Conservation (phyloP, 164 flowering plant species). For the Warburgia ugandensis region DNA sequence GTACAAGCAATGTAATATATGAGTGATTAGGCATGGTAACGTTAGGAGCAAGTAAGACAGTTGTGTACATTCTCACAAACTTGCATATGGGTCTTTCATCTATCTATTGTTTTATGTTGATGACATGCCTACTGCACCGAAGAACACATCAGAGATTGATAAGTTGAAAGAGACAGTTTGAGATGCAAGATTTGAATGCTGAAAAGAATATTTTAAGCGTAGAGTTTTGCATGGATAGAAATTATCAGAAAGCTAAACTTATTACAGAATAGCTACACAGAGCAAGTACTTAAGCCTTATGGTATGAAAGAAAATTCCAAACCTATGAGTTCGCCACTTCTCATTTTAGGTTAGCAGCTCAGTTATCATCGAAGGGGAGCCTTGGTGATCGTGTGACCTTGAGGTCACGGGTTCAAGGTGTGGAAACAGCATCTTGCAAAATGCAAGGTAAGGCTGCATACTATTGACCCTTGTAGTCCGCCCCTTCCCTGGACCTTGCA, state of each 20-base stretch:
- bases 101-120: not conserved
- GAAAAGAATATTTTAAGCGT: not conserved
- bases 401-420: too few relatives aligned
- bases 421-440: too few relatives aligned
- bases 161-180: not conserved
- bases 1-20: not conserved
- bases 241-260: not conserved
- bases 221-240: not conserved
- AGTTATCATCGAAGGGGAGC: too few relatives aligned
- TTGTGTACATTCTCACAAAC: not conserved
- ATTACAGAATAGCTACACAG: not conserved
- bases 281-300: not conserved
- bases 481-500: too few relatives aligned
- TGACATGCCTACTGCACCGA: not conserved
- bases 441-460: too few relatives aligned
- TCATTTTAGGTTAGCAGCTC: too few relatives aligned
- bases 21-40: not conserved
- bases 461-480: too few relatives aligned
- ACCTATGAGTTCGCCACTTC: too few relatives aligned
- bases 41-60: not conserved
- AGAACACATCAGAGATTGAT: not conserved
- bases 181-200: not conserved
- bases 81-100: not conserved
- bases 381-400: too few relatives aligned
- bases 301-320: too few relatives aligned